Evolutionary conservation across 371 early-diverging fungal genomes (phyloP).

Genomic region (Paraphysoderma sedebokerense): DNA sequence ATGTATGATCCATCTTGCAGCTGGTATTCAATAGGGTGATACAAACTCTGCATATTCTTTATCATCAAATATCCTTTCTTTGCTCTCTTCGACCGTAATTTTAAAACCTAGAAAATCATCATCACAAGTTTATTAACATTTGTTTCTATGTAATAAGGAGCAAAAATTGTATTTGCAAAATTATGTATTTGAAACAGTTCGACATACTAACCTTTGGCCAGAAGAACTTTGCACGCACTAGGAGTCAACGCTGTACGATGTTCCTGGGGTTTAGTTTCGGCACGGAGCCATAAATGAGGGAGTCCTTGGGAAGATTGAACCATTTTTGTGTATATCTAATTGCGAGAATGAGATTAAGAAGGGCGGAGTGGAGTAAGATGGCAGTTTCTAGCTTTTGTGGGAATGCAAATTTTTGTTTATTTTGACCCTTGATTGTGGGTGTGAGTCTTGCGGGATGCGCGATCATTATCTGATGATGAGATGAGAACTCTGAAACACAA

Average conservation of each 20-base stretch:
- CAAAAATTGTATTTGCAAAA: not conserved
- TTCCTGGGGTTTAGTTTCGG: slow-evolving; percentile 93
- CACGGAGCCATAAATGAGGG: slow-evolving; percentile 82
- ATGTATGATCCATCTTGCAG: too few relatives aligned
- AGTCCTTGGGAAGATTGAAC: not conserved
- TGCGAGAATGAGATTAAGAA: too few relatives aligned
- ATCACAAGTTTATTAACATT: too few relatives aligned
- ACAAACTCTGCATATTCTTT: slow-evolving; percentile 64
- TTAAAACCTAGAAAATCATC: slow-evolving; percentile 35
- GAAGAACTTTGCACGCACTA: slow-evolving; percentile 46
- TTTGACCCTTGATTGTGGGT: too few relatives aligned
- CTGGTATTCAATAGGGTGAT: not conserved
- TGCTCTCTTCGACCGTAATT: slow-evolving; percentile 75
- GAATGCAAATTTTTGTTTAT: too few relatives aligned
- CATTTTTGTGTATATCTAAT: too few relatives aligned
- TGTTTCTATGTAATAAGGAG: slow-evolving; percentile 4
- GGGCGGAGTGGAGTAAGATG: too few relatives aligned
- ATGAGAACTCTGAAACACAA: too few relatives aligned
- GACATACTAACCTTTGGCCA: slow-evolving; percentile 36
- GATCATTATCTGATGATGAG: too few relatives aligned
- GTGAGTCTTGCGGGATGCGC: too few relatives aligned
- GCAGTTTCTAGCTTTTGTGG: too few relatives aligned
- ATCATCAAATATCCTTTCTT: slow-evolving; percentile 72
- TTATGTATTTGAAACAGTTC: not conserved
- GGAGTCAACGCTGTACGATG: slow-evolving; percentile 89